Evolutionary conservation across 495 filamentous ascomycete species (phyloP).

Genomic region (Aspergillus funiculosus): DNA sequence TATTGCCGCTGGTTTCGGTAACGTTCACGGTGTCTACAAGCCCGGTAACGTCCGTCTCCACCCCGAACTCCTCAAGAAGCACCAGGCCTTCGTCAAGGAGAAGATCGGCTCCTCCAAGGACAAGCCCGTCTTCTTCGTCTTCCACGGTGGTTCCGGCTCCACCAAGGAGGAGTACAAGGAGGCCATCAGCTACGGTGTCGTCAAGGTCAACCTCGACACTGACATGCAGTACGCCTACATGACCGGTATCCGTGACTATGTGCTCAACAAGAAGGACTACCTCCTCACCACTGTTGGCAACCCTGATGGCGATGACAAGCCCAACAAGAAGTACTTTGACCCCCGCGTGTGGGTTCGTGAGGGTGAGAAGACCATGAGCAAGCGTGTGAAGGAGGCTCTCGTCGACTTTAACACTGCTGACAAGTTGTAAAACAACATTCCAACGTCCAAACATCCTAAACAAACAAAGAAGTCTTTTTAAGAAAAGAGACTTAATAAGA

Average conservation of each 20-base stretch:
- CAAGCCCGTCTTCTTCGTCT: slow-evolving; percentile 98
- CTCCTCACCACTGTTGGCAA: slow-evolving; percentile 80
- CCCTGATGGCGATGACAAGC: slow-evolving; percentile 91
- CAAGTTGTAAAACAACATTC: slow-evolving; percentile 61
- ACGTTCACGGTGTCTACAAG: slow-evolving; percentile 99
- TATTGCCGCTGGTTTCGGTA: slow-evolving; percentile 97
- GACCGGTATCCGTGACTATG: slow-evolving; percentile 84
- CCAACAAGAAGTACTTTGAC: slow-evolving; percentile 99
- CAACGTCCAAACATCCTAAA: no score
- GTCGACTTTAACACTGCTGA: slow-evolving; percentile 87
- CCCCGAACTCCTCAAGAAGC: slow-evolving; percentile 88
- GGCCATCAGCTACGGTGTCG: slow-evolving; percentile 87
- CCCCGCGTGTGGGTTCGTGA: slow-evolving; percentile 71
- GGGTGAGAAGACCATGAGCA: slow-evolving; percentile 94
- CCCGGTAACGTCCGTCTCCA: slow-evolving; percentile 95
- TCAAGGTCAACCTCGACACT: slow-evolving; percentile 95
- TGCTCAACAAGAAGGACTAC: slow-evolving; percentile 93
- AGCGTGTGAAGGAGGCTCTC: slow-evolving; percentile 72
- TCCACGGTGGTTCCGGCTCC: slow-evolving; percentile 94
- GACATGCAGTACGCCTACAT: slow-evolving; percentile 70
- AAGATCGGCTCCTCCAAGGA: slow-evolving; percentile 57
- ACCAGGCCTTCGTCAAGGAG: slow-evolving; percentile 85
- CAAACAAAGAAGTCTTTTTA: no score
- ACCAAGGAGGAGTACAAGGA: slow-evolving; percentile 80
- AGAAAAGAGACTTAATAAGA: slow-evolving; percentile 1